Conservation (phyloP, 352 stramenopile genomes). For the Phytophthora litchii region DNA sequence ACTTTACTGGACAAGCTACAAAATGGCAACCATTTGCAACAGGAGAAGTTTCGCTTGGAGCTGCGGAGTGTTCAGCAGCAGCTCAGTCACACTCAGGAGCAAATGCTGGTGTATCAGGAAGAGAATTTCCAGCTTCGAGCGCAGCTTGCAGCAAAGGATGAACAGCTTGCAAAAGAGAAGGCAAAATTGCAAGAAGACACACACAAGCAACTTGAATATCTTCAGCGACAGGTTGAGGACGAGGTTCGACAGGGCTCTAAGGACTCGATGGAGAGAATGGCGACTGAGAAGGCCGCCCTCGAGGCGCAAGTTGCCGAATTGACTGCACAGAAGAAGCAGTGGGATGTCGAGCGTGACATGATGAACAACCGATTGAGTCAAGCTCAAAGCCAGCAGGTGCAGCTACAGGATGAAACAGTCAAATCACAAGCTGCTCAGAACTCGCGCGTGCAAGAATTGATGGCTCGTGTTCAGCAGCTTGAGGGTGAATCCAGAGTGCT, state of each 20-base stretch:
- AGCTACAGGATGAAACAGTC: conserved; percentile 67
- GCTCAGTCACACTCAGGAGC: conserved; percentile 65
- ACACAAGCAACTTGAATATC: conserved; percentile 60
- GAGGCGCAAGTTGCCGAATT: conserved; percentile 56
- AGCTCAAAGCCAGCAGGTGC: conserved; percentile 52
- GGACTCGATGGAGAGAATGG: conserved; percentile 48
- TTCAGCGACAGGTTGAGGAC: conserved; percentile 61
- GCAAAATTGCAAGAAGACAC: conserved; percentile 58
- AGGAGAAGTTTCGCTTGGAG: conserved; percentile 76
- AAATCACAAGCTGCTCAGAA: conserved; percentile 53
- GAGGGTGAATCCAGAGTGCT: conserved; percentile 40
- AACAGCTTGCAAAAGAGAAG: conserved; percentile 63
- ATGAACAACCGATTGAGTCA: conserved; percentile 54
- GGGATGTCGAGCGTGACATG: conserved; percentile 56
- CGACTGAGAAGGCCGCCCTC: conserved; percentile 47
- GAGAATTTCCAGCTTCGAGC: conserved; percentile 67
- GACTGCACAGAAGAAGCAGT: conserved; percentile 49
- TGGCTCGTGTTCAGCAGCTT: conserved; percentile 56
- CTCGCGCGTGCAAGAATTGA: conserved; percentile 52
- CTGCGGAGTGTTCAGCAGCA: conserved; percentile 66
- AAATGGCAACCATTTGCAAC: conserved; percentile 67
- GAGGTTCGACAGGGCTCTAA: conserved; percentile 68
- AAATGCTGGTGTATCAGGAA: conserved; percentile 75
- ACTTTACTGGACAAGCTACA: conserved; percentile 72
- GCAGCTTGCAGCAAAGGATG: conserved; percentile 61